Percentiles rank a stretch among this genome's conserved stretches.
Evolutionary conservation across 2,329 filamentous ascomycete genomes (phyloP).

Genomic region (Xylaria sp.): DNA sequence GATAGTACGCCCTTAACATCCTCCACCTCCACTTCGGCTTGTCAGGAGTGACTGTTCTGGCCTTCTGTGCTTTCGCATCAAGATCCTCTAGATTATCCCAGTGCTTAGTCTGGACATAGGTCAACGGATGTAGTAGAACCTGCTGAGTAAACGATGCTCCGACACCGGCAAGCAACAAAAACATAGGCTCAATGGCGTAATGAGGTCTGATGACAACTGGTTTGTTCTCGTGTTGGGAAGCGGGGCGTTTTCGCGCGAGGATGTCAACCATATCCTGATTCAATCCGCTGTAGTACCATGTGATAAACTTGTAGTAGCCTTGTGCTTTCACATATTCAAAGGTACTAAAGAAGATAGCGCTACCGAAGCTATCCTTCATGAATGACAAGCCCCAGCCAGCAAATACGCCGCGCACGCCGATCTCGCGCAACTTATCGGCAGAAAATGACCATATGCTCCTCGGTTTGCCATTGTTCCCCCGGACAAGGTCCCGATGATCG

Average conservation of each 20-base stretch:
- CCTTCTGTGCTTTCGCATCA: constrained; percentile 66
- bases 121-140: constrained; percentile 74
- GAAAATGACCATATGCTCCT: constrained; percentile 80
- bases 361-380: constrained; percentile 74
- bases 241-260: constrained; percentile 59
- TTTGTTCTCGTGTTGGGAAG: constrained; percentile 41
- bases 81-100: constrained; percentile 78
- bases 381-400: constrained; percentile 77
- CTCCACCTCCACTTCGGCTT: constrained; percentile 55
- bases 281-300: constrained; percentile 73
- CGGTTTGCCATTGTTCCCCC: constrained; percentile 55
- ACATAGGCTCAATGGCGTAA: constrained; percentile 78
- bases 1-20: constrained; percentile 73
- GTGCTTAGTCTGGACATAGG: constrained; percentile 76
- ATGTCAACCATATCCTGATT: constrained; percentile 62
- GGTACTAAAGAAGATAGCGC: constrained; percentile 76
- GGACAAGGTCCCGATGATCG: constrained; percentile 64
- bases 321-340: constrained; percentile 83
- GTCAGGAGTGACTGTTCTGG: constrained; percentile 52
- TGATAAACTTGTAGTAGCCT: constrained; percentile 76
- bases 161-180: constrained; percentile 75
- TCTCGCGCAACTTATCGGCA: constrained; percentile 73
- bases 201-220: constrained; percentile 73
- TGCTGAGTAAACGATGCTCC: constrained; percentile 76
- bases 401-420: constrained; percentile 77